A percentile compares a stretch with the other conserved stretches of the same genome.
These are phyloP conservation scores for Scedosporium boydii DNA, from an alignment of 2,329 filamentous ascomycete genomes.

Conservation along the genomic window DNA sequence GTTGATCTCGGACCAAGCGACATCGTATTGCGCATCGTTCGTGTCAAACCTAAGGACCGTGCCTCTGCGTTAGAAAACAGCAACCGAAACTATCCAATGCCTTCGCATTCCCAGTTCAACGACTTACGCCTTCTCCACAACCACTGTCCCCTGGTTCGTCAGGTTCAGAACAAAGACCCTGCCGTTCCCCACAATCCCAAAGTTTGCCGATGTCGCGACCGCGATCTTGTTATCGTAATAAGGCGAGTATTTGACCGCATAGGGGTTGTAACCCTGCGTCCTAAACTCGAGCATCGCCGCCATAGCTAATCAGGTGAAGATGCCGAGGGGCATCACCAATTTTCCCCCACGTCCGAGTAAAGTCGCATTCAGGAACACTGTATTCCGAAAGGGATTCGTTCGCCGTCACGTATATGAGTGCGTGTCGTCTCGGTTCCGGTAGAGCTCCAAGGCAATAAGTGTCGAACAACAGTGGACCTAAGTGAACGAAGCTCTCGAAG, in stretches of 20 bases:
- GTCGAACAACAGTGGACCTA: too few species aligned
- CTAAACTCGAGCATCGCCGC: constrained; percentile 83
- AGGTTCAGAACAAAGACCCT: constrained; percentile 76
- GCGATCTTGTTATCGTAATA: constrained; percentile 95
- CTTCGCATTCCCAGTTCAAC: not conserved
- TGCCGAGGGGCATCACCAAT: not conserved
- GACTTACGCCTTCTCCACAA: constrained; percentile 68
- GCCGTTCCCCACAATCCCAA: constrained; percentile 93
- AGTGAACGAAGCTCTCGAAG: not conserved
- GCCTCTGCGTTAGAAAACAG: not conserved
- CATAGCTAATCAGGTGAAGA: constrained; percentile 19
- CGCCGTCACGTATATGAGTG: too few species aligned
- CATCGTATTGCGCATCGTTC: constrained; percentile 91
- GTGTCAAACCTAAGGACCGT: constrained; percentile 67
- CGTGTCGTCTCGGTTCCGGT: too few species aligned
- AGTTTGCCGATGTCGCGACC: constrained; percentile 86
- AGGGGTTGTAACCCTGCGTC: constrained; percentile 89
- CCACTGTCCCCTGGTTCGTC: constrained; percentile 66
- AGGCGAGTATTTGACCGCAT: constrained; percentile 95
- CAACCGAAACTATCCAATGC: too few species aligned
- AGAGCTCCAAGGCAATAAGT: too few species aligned
- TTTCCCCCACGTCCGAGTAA: not conserved
- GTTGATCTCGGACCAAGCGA: constrained; percentile 91
- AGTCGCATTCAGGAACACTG: not conserved
- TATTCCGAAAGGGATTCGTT: not conserved